Evolutionary conservation across 2,329 filamentous ascomycete species (phyloP), one percentile per base, ranked within the genome.

Genomic region (Tolypocladium capitatum): DNA sequence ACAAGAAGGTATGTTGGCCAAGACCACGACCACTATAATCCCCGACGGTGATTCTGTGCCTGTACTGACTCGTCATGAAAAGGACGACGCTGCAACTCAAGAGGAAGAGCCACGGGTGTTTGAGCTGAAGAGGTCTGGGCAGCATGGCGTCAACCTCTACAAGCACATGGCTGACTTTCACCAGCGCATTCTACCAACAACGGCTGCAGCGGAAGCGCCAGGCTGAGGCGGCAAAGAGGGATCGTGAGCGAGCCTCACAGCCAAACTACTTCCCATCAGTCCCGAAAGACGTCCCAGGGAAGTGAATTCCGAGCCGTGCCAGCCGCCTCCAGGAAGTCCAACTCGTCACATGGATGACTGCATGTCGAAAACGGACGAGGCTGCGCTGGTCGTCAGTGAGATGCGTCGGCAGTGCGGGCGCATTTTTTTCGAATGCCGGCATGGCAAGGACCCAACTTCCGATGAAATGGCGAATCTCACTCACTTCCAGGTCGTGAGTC

Each of bases 211-310:
- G 84, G 60, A 83, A 89, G 60, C 59, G 67, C 13, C 65, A 69
- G 35, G 58, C 56, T 1, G 67, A 68, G 40, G 58, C 61, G 4
- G 84, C 88, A 11, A 94, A 82, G 65, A 75, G 85, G 46, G 92
- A 91, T 59, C 80, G 83, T 40, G 87, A 96, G 63, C 79, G 88
- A 41, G 65, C 94, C 51, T 83, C 79, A 52, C 84, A 89, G 59
- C 86, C 88, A 1, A 78, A 75, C 27, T 78, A 84, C 50, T 97
- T 97, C 59, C 92, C 92, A 1, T 84, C 86, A 38, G 88, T 92
- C 1, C 91, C 91, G 2, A 84, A 78, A 46, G 76, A 76, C 36
- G 58, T 69, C 8, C 75, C 74, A 1, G 65, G 61, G 51, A 58
- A 55, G 50, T 61, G 42, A 50, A 16, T 32, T 32, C 13, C 13